These are phyloP conservation scores for Zygosaccharomyces sapae DNA, from an alignment of 1,139 yeast genomes.

Conservation along the genomic window DNA sequence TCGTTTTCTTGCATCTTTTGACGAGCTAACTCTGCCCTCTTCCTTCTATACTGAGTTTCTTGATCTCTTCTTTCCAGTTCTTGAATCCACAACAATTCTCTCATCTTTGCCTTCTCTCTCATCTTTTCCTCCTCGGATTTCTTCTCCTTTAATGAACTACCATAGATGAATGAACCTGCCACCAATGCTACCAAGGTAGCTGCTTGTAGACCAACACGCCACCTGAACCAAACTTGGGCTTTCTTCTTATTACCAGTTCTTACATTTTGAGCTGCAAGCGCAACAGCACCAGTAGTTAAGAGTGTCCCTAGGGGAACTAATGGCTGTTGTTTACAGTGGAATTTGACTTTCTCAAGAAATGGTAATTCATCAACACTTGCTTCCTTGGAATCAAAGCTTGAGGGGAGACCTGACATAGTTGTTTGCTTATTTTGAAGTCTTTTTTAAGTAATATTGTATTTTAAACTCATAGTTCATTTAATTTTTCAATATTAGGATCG, in stretches of 20 bases:
- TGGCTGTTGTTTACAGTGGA: slow-evolving; percentile 64
- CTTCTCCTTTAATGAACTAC: slow-evolving; percentile 39
- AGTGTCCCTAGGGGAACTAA: slow-evolving; percentile 76
- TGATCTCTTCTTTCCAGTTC: slow-evolving; percentile 84
- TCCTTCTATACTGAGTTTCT: slow-evolving; percentile 62
- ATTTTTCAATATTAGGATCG: no score
- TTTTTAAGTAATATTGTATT: no score
- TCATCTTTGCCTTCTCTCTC: slow-evolving; percentile 61
- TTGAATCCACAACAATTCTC: slow-evolving; percentile 86
- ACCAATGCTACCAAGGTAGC: slow-evolving; percentile 77
- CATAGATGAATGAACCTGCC: slow-evolving; percentile 68
- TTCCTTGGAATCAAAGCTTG: slow-evolving; percentile 36
- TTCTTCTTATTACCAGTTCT: slow-evolving; percentile 65
- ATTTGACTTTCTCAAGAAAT: slow-evolving; percentile 37
- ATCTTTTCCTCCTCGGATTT: slow-evolving; percentile 57
- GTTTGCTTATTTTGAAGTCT: not conserved
- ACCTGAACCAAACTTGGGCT: slow-evolving; percentile 83
- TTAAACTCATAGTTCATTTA: no score
- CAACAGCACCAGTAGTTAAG: slow-evolving; percentile 76
- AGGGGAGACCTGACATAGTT: slow-evolving; percentile 37
- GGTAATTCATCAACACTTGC: slow-evolving; percentile 31
- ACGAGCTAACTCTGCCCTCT: slow-evolving; percentile 48
- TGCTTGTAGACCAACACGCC: slow-evolving; percentile 85
- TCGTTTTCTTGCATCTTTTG: slow-evolving; percentile 36
- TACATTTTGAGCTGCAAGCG: slow-evolving; percentile 71